Percentiles rank a stretch among this genome's conserved stretches.
These are phyloP conservation scores for Fraxinus sp. DNA, from an alignment of 305 asterid genomes.

Conservation along the genomic window DNA sequence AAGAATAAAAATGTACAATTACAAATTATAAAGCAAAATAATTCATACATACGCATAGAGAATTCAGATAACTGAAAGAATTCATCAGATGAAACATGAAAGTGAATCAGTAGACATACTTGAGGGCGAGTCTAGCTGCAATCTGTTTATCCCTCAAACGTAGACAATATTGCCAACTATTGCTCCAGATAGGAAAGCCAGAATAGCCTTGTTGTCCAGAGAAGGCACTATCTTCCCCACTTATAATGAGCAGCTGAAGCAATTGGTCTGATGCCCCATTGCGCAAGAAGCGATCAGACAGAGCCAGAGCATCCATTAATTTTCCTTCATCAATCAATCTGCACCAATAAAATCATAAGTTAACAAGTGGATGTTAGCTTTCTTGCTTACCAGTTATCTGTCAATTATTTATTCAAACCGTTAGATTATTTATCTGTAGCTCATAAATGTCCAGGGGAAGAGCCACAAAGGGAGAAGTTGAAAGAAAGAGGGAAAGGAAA, in stretches of 20 bases:
- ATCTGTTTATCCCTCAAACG: slow-evolving; percentile 83
- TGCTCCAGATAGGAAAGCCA: slow-evolving; percentile 64
- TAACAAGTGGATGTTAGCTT: slow-evolving; percentile 11
- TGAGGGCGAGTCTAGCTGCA: slow-evolving; percentile 88
- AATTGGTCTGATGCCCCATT: slow-evolving; percentile 88
- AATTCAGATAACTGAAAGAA: slow-evolving; percentile 12
- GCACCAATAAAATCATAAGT: slow-evolving; percentile 29
- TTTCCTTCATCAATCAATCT: slow-evolving; percentile 93
- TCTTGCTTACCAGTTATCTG: slow-evolving; percentile 8
- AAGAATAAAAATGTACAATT: background rate
- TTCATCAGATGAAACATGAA: slow-evolving; percentile 28
- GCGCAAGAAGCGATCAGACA: slow-evolving; percentile 92
- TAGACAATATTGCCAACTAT: slow-evolving; percentile 94
- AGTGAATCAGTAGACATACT: slow-evolving; percentile 49
- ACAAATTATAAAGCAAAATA: background rate
- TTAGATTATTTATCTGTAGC: background rate
- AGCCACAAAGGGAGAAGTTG: slow-evolving; percentile 4
- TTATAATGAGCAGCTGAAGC: slow-evolving; percentile 75
- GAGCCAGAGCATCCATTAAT: slow-evolving; percentile 90
- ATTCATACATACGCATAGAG: background rate
- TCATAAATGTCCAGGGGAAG: slow-evolving; percentile 8
- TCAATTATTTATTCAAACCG: slow-evolving; percentile 1
- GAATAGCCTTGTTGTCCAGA: slow-evolving; percentile 56
- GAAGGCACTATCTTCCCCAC: slow-evolving; percentile 55
- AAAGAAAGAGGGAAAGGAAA: slow-evolving; percentile 12